phyloP scores from a whole-genome alignment of 2,329 filamentous ascomycete genomes.

The Phyllosticta citriasiana region DNA sequence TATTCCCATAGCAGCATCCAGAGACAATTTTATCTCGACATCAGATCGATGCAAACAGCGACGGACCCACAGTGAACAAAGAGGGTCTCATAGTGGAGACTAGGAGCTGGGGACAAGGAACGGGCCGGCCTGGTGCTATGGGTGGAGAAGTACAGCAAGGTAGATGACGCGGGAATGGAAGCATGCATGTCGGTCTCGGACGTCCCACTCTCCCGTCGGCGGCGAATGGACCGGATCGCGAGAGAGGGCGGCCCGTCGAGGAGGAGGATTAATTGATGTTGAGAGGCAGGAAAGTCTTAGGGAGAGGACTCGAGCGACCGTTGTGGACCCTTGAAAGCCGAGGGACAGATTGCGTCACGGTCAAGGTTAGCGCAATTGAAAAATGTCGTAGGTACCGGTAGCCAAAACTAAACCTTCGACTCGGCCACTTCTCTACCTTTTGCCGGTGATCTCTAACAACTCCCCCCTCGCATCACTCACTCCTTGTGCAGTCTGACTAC shows the following conservation, averaged over 20 bases:
- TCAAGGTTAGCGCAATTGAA: not conserved
- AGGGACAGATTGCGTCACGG: constrained; percentile 7
- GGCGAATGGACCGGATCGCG: not conserved
- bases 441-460: no score
- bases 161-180: not conserved
- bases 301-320: not conserved
- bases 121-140: not conserved
- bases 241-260: not conserved
- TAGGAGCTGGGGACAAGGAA: constrained; percentile 1
- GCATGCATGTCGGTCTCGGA: not conserved
- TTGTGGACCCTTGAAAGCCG: constrained; percentile 7
- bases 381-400: not conserved
- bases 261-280: not conserved
- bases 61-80: not conserved
- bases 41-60: not conserved
- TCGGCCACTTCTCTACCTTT: not conserved
- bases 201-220: not conserved
- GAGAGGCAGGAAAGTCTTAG: not conserved
- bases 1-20: no score
- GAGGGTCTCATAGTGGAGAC: constrained; percentile 6
- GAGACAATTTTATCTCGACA: not conserved
- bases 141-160: constrained; percentile 2
- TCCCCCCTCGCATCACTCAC: not conserved
- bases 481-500: not conserved
- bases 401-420: not conserved